Evolutionary conservation across 2,329 filamentous ascomycete species (phyloP).

Genomic region (Epichloe gansuensis): DNA sequence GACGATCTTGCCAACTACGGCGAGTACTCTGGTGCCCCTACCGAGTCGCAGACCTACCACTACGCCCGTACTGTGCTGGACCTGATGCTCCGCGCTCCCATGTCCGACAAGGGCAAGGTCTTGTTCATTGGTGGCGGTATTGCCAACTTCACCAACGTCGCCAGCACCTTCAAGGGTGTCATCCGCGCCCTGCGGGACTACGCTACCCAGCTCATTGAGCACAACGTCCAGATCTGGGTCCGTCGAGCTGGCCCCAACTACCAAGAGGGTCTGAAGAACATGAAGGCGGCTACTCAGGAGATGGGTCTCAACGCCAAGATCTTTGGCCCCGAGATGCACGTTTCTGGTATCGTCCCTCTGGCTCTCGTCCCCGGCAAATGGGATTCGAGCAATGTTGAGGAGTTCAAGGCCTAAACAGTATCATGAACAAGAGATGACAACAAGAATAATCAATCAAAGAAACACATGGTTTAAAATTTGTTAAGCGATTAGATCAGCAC

Average conservation of each 20-base stretch:
- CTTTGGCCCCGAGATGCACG: constrained; percentile 76
- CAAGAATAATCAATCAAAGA: neutral
- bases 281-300: constrained; percentile 92
- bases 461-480: neutral
- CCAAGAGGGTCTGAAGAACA: constrained; percentile 99
- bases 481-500: neutral
- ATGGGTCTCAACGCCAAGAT: constrained; percentile 62
- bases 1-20: constrained; percentile 98
- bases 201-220: constrained; percentile 72
- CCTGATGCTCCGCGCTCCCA: constrained; percentile 86
- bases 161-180: constrained; percentile 98
- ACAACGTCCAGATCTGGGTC: constrained; percentile 98
- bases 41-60: constrained; percentile 98
- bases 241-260: constrained; percentile 83
- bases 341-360: constrained; percentile 90
- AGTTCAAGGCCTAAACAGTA: constrained; percentile 42
- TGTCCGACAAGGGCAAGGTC: constrained; percentile 83
- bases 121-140: constrained; percentile 99
- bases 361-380: constrained; percentile 59
- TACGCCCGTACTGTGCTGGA: constrained; percentile 95
- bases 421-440: neutral
- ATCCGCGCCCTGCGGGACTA: constrained; percentile 92
- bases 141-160: constrained; percentile 99
- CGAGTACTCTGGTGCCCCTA: constrained; percentile 98
- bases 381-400: constrained; percentile 47